A percentile compares a stretch with the other conserved stretches of the same genome.
Evolutionary conservation across 2,329 filamentous ascomycete species (phyloP).

Genomic region (Cercospora sp.): DNA sequence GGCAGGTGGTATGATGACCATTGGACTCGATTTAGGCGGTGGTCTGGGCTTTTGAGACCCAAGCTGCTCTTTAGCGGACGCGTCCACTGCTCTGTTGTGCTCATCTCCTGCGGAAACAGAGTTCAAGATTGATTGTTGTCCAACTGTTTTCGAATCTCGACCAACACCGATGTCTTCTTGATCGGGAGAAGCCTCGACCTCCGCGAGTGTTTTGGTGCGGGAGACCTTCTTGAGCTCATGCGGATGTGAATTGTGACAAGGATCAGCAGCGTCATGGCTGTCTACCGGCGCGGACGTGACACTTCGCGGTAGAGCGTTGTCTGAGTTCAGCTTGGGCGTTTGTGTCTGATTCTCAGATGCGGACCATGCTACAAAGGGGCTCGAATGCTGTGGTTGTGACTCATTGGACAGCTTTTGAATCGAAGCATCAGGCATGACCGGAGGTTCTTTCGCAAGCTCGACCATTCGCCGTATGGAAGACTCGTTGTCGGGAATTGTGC

Average conservation of each 20-base stretch:
- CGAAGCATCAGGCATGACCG: not conserved
- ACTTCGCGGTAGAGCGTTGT: not conserved
- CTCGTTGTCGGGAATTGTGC: slow-evolving; percentile 46
- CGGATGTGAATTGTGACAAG: not conserved
- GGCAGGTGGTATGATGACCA: slow-evolving; percentile 19
- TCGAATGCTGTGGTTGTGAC: slow-evolving; percentile 9
- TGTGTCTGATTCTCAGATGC: slow-evolving; percentile 18
- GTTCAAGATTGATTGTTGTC: not conserved
- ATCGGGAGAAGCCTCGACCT: not conserved
- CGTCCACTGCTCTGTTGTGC: not conserved
- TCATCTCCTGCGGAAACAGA: not conserved
- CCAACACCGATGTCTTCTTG: not conserved
- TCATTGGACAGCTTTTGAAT: not conserved
- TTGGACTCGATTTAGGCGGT: slow-evolving; percentile 24
- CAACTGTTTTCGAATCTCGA: not conserved
- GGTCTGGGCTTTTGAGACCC: not conserved
- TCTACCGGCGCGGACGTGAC: not conserved
- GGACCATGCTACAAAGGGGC: slow-evolving; percentile 7
- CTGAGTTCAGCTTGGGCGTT: slow-evolving; percentile 11
- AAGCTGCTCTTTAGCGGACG: not conserved
- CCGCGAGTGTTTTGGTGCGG: not conserved
- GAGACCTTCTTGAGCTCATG: not conserved
- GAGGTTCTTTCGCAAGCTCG: slow-evolving; percentile 33
- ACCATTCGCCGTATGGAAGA: slow-evolving; percentile 45
- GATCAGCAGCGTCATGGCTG: not conserved